Evolutionary conservation across 2,329 filamentous ascomycete species (phyloP), one percentile per base, ranked within the genome.

Genomic region (Fusarium dimerum): DNA sequence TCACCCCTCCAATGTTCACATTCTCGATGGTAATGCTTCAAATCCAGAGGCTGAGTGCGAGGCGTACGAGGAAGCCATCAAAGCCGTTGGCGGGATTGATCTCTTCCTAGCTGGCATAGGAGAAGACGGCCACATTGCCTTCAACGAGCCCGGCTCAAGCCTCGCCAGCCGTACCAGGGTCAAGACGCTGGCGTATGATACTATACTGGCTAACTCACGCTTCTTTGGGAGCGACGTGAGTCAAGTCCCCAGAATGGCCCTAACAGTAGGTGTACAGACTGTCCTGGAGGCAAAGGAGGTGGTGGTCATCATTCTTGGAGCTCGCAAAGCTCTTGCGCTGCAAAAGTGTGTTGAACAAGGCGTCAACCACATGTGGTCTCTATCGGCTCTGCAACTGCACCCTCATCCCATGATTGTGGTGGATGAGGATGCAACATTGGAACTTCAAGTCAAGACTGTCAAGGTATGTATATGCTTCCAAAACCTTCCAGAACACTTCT

Each of bases 361-460:
- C 30, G 83, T 95, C 55, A 93, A 92, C 70, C 90, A 94, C 74
- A 93, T 93, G 88, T 95, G 90, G 90, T 93, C 90, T 1, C 79
- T 94, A 7, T 93, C 89, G 9, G 85, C 84, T 49, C 78, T 95
- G 40, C 90, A 95, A 69, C 76, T 93, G 57, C 90, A 94, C 70
- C 87, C 85, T 4, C 87, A 92, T 64, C 86, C 90, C 48, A 85
- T 94, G 78, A 85, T 94, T 60, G 89, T 93, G 10, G 89, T 88
- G 43, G 90, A 95, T 64, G 89, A 93, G 64, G 89, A 93, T 66
- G 86, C 87, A 15, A 90, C 87, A 2, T 74, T 88, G 13, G 86
- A 89, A 69, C 75, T 90, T 47, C 85, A 86, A 68, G 86, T 89
- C 56, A 89, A 89, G 76, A 89, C 87, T 0, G 87, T 89, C 64